Evolutionary conservation across 805 yeast species (phyloP), one percentile per base, ranked within the genome.

Genomic region (Lipomyces mesembrius): DNA sequence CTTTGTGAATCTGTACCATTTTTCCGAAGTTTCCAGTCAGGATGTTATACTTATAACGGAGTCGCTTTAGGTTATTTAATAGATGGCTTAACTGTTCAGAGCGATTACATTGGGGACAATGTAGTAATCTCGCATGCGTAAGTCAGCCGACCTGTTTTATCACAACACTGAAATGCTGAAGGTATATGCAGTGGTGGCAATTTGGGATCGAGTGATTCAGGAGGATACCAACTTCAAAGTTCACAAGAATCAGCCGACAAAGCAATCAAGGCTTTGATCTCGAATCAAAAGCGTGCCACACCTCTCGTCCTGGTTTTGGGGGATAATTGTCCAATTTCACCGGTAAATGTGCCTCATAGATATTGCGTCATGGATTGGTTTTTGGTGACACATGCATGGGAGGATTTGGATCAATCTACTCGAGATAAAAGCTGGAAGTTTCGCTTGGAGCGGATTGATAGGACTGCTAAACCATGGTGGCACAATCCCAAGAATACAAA

Each of bases 331-430:
- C 22, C 52, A 6, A 12, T 53, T 37, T 11, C 59, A 11, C 63
- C 58, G 7, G 35, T 53, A 1, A 34, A 35, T 12, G 59, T 55
- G 14, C 59, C 63, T 1, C 63, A 55, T 20, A 25, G 54, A 29
- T 60, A 60, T n/a, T 60, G 63, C 14, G 59, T 60, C n/a, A 25
- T 60, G 60, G 63, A 60, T 53, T 60, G 63, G 63, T 60, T 52
- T 34, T 6, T 60, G n/a, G 35, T 60, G 32, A 54, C 63, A 17
- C 62, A 60, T 39, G 53, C 53, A 20, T 60, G 63, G 63, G 29
- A 37, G 22, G 52, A 53, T 55, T n/a, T 27, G 37, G 63, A 60
- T 29, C 27, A 25, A 22, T 22, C 59, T 52, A 37, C 51, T 6
- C 14, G 52, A 17, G 7, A 11, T 55, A 51, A 27, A 34, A n/a